Percentiles rank a stretch among this genome's conserved stretches.
Evolutionary conservation across 768 basidiomycete species (phyloP).

Genomic region (Nidularia pulvinata): DNA sequence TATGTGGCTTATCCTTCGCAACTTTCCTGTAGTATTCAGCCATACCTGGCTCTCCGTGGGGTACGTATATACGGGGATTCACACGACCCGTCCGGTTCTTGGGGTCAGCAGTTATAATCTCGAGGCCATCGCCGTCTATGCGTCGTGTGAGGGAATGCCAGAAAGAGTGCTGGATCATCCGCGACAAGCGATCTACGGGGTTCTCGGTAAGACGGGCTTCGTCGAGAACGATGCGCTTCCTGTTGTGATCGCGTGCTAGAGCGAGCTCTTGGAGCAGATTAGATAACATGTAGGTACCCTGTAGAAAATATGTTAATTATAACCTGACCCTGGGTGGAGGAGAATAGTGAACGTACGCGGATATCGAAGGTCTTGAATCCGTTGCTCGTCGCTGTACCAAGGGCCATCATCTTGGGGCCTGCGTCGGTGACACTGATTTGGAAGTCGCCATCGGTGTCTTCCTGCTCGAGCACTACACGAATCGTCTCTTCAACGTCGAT

Average conservation of each 20-base stretch:
- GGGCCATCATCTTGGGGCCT: constrained; percentile 93
- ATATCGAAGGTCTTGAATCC: constrained; percentile 99
- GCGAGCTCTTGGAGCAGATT: constrained; percentile 99
- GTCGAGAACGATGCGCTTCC: constrained; percentile 98
- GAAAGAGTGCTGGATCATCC: constrained; percentile 98
- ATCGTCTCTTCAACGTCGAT: constrained; percentile 99
- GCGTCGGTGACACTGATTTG: constrained; percentile 97
- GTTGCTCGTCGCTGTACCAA: constrained; percentile 97
- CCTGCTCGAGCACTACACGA: constrained; percentile 93
- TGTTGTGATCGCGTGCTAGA: constrained; percentile 90
- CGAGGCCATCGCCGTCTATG: constrained; percentile 96
- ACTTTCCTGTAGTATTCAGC: constrained; percentile 94
- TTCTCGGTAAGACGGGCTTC: constrained; percentile 98
- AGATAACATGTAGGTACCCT: constrained; percentile 99
- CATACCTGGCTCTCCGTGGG: constrained; percentile 91
- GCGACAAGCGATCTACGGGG: constrained; percentile 92
- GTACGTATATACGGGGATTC: constrained; percentile 94
- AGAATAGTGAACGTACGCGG: constrained; percentile 48
- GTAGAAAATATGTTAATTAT: constrained; percentile 9
- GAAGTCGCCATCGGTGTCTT: constrained; percentile 97
- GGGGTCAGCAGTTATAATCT: constrained; percentile 97
- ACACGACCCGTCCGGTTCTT: constrained; percentile 94
- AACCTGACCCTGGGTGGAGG: neutral
- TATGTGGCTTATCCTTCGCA: constrained; percentile 88
- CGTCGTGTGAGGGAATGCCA: constrained; percentile 97